These are phyloP conservation scores for Serendipita vermifera DNA, from an alignment of 768 basidiomycete species.

Conservation along the genomic window DNA sequence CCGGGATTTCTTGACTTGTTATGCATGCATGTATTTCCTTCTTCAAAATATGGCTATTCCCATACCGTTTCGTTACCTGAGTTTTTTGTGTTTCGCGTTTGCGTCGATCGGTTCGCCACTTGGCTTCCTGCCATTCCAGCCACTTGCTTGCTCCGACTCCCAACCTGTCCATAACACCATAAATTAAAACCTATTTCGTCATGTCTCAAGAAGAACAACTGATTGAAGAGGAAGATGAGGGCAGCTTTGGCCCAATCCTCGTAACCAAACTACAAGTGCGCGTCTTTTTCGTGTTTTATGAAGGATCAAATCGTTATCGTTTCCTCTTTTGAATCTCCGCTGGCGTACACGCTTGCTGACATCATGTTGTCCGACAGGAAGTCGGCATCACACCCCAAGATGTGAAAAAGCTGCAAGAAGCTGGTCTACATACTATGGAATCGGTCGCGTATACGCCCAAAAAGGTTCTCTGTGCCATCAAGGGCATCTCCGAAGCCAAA, in stretches of 20 bases:
- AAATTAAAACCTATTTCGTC: no score
- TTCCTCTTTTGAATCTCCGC: not conserved
- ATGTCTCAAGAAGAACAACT: constrained; percentile 47
- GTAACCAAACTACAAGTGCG: constrained; percentile 48
- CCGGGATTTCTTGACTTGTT: not conserved
- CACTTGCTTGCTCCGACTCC: no score
- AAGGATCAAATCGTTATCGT: no score
- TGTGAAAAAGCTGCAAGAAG: constrained; percentile 87
- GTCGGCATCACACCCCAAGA: constrained; percentile 81
- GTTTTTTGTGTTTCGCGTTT: no score
- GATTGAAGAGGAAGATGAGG: constrained; percentile 38
- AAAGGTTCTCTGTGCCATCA: constrained; percentile 78
- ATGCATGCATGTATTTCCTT: constrained; percentile 8
- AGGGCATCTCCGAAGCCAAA: constrained; percentile 93
- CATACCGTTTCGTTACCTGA: not conserved
- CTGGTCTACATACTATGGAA: constrained; percentile 88
- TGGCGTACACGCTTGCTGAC: not conserved
- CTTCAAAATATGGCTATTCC: not conserved
- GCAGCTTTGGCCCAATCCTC: constrained; percentile 68
- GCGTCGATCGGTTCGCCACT: no score
- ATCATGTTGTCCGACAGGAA: constrained; percentile 40
- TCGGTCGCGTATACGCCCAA: constrained; percentile 94
- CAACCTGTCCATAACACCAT: no score
- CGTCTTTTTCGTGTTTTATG: no score
- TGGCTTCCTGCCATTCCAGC: no score